Conservation (phyloP, 345 rosid genomes). For the Pistacia integerrima region DNA sequence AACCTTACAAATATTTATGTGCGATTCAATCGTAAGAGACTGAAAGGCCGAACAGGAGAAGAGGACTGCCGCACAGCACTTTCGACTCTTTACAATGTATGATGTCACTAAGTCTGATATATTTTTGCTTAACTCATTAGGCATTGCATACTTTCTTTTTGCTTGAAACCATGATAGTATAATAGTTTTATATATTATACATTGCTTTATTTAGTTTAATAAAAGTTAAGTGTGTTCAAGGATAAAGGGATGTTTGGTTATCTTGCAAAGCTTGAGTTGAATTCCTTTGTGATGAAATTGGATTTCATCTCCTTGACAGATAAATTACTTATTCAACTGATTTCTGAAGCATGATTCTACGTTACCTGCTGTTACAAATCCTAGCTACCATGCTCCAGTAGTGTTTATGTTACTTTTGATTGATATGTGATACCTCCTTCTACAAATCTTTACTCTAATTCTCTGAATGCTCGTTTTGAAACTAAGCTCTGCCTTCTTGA, state of each 20-base stretch:
- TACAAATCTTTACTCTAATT: neutral
- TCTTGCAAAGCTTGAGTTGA: neutral
- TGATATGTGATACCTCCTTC: neutral
- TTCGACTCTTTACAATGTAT: conserved; percentile 90
- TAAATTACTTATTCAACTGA: no score
- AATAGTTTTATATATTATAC: neutral
- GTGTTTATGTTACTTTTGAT: no score
- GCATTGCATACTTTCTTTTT: neutral
- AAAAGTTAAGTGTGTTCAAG: neutral
- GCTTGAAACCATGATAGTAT: neutral
- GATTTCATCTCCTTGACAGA: no score
- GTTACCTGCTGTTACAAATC: no score
- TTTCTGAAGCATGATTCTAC: no score
- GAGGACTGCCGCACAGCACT: conserved; percentile 87
- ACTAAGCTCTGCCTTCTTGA: no score
- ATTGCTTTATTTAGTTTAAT: neutral
- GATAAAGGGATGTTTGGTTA: neutral
- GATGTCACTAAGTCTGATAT: conserved; percentile 16
- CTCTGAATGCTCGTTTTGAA: no score
- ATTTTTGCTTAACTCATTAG: conserved; percentile 9
- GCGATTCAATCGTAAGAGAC: conserved; percentile 93
- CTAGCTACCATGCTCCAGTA: no score
- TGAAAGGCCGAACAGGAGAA: conserved; percentile 94
- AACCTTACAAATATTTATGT: conserved; percentile 96
- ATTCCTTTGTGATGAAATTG: neutral